Base-by-base conservation (phyloP, 2,329 filamentous ascomycete genomes). In the Penicillium sp. region DNA sequence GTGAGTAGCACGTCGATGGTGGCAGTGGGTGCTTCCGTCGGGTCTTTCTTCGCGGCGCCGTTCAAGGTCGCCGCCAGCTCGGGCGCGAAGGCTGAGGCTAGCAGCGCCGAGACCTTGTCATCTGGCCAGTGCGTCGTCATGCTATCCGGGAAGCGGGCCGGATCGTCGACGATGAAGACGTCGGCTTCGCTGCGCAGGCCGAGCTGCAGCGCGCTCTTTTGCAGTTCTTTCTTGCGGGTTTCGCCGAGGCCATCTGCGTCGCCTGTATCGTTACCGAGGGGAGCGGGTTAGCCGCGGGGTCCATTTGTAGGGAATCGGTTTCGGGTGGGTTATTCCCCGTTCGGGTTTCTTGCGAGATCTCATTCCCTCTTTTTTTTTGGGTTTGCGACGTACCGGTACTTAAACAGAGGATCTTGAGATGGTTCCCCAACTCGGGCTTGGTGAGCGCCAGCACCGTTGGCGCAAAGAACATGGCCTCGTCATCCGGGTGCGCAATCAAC, bases 381-480 rank as follows among this genome's bases (percentile, higher is more conserved):
- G 9, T 28, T n/a, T 18, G 11, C 9, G 17, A 56, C 66, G 30
- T 69, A 83, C 87, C 90, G 51, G 83, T 91, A 68, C 87, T 94
- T 49, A 98, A 72, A 69, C 93, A 98, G 40, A 97, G 71, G 48
- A 98, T 94, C 70, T 94, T 93, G 60, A 98, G 78, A 62, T 94
- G 88, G 68, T 98, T 97, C 3, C 87, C 86, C 14, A 84, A 75
- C 43, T 83, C 80, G 3, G 88, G 87, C 10, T 79, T 75, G 13
- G 89, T 91, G 42, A 98, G 78, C n/a, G 86, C 82, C 55, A 94
- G 76, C 10, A 97, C 75, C 1, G 88, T 86, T 0, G 93, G 93
- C 48, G 89, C 82, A 69, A 98, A 98, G 76, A 98, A 98, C 93
- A 98, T 98, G 65, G 91, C 93, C 73, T 98, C 93, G 60, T 98